Base-by-base conservation (phyloP, 2,329 filamentous ascomycete genomes). In the Botrytis paeoniae region DNA sequence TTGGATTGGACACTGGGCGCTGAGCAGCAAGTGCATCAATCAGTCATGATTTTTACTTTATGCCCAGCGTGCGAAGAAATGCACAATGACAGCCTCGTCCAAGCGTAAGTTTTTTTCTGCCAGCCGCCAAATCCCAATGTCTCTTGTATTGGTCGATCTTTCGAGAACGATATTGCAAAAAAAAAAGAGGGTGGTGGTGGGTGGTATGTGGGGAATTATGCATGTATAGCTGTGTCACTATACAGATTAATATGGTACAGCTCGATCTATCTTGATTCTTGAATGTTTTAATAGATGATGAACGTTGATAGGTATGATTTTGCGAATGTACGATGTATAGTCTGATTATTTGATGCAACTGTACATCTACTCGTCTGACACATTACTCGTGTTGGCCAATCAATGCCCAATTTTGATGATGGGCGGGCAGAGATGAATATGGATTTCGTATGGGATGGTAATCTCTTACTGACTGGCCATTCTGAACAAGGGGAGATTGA, bases 321-420 rank as follows among this genome's bases (percentile, higher is more conserved):
- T 61, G 62, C 63, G 32, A 51, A 51, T 51, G 41, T 10, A 35
- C 29, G 37, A 12, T 51, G 29, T n/a, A 41, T 16, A 51, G 51
- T 57, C 51, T 16, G 51, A 7, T 54, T 29, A 6, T 45, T 64
- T 14, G n/a, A 64, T 64, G 62, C 62, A 45, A 41, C 37, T 63
- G 37, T 9, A 39, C 37, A 63, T 63, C n/a, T 51, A 37, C 43
- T 66, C 63, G 43, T 51, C 63, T 51, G 63, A 66, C 32, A 66
- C 43, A 66, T 66, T 66, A 66, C 63, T 66, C 43, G 63, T 51
- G 43, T 66, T 66, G 63, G 43, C 63, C 63, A 66, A 66, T 66
- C 25, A 66, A 18, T 51, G 32, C 32, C 29, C 32, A 8, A 37
- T 66, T 51, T 37, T 48, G 43, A 48, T 35, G 20, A 48, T 37